Conservation (phyloP, 257 asterid species). For the Solanum virginianum region DNA sequence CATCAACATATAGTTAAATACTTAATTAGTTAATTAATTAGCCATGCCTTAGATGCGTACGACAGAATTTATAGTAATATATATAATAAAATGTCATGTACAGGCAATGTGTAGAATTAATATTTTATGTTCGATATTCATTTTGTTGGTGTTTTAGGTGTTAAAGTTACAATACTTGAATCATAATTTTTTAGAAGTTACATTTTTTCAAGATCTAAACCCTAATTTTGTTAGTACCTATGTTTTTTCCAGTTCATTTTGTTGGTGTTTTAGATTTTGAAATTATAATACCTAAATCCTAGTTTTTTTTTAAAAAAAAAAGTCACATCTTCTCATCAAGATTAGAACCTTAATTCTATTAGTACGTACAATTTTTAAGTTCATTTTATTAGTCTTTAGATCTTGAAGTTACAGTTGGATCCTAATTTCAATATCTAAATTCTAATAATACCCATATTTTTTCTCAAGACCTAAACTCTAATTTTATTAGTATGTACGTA, state of each 20-base stretch:
- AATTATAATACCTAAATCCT: background rate
- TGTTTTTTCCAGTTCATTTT: too few relatives aligned
- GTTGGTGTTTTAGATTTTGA: background rate
- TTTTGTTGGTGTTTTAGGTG: background rate
- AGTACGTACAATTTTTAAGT: too few relatives aligned
- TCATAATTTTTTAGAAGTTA: background rate
- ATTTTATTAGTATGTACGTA: background rate
- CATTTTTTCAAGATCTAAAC: background rate
- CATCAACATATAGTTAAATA: background rate
- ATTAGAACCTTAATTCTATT: too few relatives aligned
- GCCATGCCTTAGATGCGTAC: background rate
- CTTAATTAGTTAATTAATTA: background rate
- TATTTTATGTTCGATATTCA: background rate
- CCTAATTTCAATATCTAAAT: too few relatives aligned
- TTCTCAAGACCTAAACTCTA: background rate
- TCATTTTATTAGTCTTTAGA: too few relatives aligned
- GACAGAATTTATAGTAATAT: background rate
- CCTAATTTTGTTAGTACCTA: too few relatives aligned
- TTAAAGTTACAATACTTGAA: too few relatives aligned
- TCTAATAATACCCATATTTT: background rate
- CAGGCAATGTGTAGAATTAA: background rate
- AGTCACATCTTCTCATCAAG: too few relatives aligned
- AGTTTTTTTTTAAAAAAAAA: too few relatives aligned
- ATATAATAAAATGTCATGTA: background rate
- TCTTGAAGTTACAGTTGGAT: too few relatives aligned